Percentiles rank a stretch among this genome's conserved stretches.
Evolutionary conservation across 1,284 basidiomycete genomes (phyloP).

Genomic region (Anthracocystis walkeri): DNA sequence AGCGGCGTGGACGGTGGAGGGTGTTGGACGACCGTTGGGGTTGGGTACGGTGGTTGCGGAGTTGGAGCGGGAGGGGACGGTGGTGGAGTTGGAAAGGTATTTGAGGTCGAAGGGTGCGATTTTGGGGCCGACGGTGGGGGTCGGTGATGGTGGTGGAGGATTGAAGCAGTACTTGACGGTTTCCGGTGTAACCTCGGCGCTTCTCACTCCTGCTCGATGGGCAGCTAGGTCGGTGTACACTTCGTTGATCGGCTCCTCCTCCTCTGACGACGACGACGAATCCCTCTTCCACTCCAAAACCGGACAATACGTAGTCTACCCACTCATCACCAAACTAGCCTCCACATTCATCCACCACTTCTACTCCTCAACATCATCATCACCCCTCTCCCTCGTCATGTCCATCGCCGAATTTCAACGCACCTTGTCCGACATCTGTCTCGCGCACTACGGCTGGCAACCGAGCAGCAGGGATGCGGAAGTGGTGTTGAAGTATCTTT

Average conservation of each 20-base stretch:
- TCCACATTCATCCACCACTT: constrained; percentile 20
- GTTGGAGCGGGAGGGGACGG: constrained; percentile 59
- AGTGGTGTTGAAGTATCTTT: constrained; percentile 81
- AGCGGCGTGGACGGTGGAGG: constrained; percentile 37
- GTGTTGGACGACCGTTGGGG: constrained; percentile 83
- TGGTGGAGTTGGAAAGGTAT: constrained; percentile 76
- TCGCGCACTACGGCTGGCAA: constrained; percentile 26
- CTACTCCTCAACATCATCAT: constrained; percentile 20
- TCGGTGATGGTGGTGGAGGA: not conserved
- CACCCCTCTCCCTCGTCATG: constrained; percentile 38
- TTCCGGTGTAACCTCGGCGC: constrained; percentile 15
- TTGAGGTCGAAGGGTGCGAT: constrained; percentile 72
- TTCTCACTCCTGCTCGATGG: constrained; percentile 73
- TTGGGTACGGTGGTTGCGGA: constrained; percentile 78
- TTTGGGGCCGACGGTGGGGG: constrained; percentile 72
- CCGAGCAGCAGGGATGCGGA: constrained; percentile 76
- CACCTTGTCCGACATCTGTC: constrained; percentile 8
- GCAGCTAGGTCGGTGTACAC: constrained; percentile 76
- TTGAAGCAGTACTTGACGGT: constrained; percentile 24
- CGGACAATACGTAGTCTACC: constrained; percentile 81
- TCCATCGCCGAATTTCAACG: constrained; percentile 18
- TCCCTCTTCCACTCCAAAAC: constrained; percentile 18
- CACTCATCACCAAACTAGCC: constrained; percentile 73
- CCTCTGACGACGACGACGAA: constrained; percentile 75
- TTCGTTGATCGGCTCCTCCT: constrained; percentile 71